Conservation (phyloP, 2,329 filamentous ascomycete genomes). For the Paecilomyces sp. region DNA sequence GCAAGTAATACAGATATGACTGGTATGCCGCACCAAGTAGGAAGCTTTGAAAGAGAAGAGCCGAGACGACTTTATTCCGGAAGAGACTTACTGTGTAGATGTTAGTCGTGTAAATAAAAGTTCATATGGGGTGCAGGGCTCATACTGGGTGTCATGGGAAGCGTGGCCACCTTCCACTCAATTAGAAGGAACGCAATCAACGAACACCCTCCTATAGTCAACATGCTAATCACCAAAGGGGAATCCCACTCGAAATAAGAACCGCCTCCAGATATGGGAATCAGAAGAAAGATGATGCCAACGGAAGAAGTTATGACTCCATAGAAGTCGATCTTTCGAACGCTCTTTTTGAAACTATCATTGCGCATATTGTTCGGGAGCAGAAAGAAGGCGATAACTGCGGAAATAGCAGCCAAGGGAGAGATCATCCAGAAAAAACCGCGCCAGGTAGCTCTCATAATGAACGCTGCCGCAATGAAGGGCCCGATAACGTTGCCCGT, state of each 20-base stretch:
- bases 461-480: slow-evolving; percentile 41
- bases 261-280: slow-evolving; percentile 57
- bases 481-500: slow-evolving; percentile 42
- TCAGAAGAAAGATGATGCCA: slow-evolving; percentile 54
- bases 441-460: slow-evolving; percentile 37
- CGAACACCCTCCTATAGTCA: slow-evolving; percentile 43
- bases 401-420: slow-evolving; percentile 43
- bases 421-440: slow-evolving; percentile 46
- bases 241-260: slow-evolving; percentile 51
- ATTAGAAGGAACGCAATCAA: slow-evolving; percentile 46
- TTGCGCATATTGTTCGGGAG: slow-evolving; percentile 47
- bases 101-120: background rate
- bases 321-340: slow-evolving; percentile 52
- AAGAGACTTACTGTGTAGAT: slow-evolving; percentile 40
- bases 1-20: slow-evolving; percentile 53
- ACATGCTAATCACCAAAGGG: slow-evolving; percentile 54
- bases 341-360: slow-evolving; percentile 40
- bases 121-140: background rate
- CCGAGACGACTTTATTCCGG: slow-evolving; percentile 44
- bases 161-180: slow-evolving; percentile 48
- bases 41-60: slow-evolving; percentile 53
- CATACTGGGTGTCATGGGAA: slow-evolving; percentile 52
- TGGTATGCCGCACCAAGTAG: slow-evolving; percentile 56
- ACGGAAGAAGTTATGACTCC: slow-evolving; percentile 50
- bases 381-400: slow-evolving; percentile 42